Conservation (phyloP, 768 basidiomycete genomes). For the Kwoniella heveanensis region DNA sequence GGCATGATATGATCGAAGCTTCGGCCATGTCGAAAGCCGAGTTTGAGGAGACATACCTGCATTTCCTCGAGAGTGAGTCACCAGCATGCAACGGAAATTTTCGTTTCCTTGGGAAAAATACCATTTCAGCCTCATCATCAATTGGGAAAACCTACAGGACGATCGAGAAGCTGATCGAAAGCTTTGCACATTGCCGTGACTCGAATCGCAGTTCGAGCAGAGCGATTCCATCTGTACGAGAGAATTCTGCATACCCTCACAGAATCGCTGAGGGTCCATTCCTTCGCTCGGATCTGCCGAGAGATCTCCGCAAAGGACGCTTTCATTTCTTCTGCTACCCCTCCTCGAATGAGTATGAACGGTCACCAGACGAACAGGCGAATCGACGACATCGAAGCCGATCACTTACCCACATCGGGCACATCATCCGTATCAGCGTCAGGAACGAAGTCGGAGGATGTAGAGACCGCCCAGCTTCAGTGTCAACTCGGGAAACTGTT, state of each 20-base stretch:
- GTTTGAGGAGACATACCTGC: conserved; percentile 71
- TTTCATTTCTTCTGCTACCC: too few relatives aligned
- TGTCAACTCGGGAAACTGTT: conserved; percentile 63
- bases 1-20: conserved; percentile 52
- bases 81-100: not conserved
- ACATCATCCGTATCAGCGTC: too few relatives aligned
- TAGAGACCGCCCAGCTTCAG: too few relatives aligned
- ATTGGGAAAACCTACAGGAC: too few relatives aligned
- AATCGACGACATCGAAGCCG: too few relatives aligned
- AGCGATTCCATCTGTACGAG: conserved; percentile 76
- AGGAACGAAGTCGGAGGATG: too few relatives aligned
- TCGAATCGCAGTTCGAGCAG: conserved; percentile 67
- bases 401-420: too few relatives aligned
- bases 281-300: not conserved
- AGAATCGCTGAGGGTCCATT: conserved; percentile 72
- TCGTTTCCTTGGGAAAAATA: conserved; percentile 7
- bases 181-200: too few relatives aligned
- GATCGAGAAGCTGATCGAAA: too few relatives aligned
- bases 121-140: too few relatives aligned
- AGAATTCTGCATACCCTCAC: conserved; percentile 80
- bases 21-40: conserved; percentile 62
- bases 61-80: conserved; percentile 73
- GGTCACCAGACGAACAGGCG: too few relatives aligned
- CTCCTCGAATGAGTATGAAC: too few relatives aligned
- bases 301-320: conserved; percentile 52